Percentiles rank a stretch among this genome's conserved stretches.
Evolutionary conservation across 108 stramenopile genomes (phyloP).

Genomic region (Schizochytrium sp.): DNA sequence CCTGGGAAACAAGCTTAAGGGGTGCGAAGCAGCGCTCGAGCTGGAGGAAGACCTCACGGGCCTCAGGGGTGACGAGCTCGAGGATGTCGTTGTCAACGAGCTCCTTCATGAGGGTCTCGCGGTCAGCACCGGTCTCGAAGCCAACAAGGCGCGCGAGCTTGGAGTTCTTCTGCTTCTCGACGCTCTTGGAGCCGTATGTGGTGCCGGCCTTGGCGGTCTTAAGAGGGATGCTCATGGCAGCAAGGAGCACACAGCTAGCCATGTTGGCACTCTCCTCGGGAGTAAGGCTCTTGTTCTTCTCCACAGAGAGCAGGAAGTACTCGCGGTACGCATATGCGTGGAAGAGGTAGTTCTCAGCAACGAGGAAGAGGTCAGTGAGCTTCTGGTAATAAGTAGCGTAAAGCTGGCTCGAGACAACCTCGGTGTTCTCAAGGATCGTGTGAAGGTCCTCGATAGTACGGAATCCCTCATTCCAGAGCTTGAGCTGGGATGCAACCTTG

Average conservation of each 20-base stretch:
- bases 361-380: constrained; percentile 95
- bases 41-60: constrained; percentile 81
- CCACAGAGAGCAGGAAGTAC: constrained; percentile 88
- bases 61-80: constrained; percentile 82
- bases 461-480: constrained; percentile 98
- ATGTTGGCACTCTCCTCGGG: constrained; percentile 63
- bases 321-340: constrained; percentile 98
- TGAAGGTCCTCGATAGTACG: constrained; percentile 98
- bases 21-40: constrained; percentile 79
- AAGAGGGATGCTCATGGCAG: constrained; percentile 89
- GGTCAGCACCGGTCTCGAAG: constrained; percentile 89
- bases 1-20: constrained; percentile 78
- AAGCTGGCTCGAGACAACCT: constrained; percentile 91
- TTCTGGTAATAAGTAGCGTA: constrained; percentile 98
- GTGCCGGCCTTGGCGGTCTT: constrained; percentile 50
- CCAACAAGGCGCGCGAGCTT: constrained; percentile 93
- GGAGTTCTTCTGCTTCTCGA: constrained; percentile 91
- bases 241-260: constrained; percentile 83
- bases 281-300: constrained; percentile 87
- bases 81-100: constrained; percentile 81
- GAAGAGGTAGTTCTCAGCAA: constrained; percentile 94
- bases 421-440: constrained; percentile 90
- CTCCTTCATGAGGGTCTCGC: constrained; percentile 86
- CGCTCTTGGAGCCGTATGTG: constrained; percentile 82
- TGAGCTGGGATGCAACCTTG: constrained; percentile 88